Base-by-base conservation (phyloP, 1,284 basidiomycete genomes). In the Tremellales sp. region DNA sequence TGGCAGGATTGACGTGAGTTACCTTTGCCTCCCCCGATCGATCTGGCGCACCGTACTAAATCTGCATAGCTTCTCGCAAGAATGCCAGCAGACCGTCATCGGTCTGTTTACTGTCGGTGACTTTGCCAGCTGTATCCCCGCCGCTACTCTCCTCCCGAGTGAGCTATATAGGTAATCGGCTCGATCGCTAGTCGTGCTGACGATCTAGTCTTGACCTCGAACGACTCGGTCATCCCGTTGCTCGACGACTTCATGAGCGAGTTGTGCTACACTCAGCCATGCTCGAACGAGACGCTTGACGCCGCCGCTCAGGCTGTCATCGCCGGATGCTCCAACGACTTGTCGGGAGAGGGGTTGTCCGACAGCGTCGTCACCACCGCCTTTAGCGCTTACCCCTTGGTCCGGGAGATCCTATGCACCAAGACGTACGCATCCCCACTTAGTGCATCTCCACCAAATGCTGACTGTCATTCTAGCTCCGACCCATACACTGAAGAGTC, bases 331-430 rank as follows among this genome's bases (percentile, higher is more conserved):
- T 49, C 58, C 8, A 48, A 48, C 35, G 69, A 74, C 50, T 42
- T 75, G 27, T 13, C 43, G 7, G 48, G 51, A 2, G 61, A 50
- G 22, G 61, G 61, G 25, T 31, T 71, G 24, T 51, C 52, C 47
- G 58, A 65, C 54, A 21, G 51, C 37, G 61, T 58, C 17, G 46
- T 75, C 31, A 36, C 43, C 13, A 48, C 43, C n/a, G 53, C 63
- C 35, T 45, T 67, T 40, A 44, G 46, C 45, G 45, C 56, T 12
- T 71, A 72, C 53, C 69, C 65, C 3, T 54, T 70, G 21, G 66
- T 67, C 12, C 60, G 72, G 19, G 69, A 75, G 53, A 56, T 71
- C 12, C 46, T 57, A 17, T 75, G 72, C 40, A 56, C 73, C 53
- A 66, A 70, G 51, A 71, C 67, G 57, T 63, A 45, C 53, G 61